Base-by-base conservation (phyloP, 345 rosid genomes). In the Bretschneidera sinensis region DNA sequence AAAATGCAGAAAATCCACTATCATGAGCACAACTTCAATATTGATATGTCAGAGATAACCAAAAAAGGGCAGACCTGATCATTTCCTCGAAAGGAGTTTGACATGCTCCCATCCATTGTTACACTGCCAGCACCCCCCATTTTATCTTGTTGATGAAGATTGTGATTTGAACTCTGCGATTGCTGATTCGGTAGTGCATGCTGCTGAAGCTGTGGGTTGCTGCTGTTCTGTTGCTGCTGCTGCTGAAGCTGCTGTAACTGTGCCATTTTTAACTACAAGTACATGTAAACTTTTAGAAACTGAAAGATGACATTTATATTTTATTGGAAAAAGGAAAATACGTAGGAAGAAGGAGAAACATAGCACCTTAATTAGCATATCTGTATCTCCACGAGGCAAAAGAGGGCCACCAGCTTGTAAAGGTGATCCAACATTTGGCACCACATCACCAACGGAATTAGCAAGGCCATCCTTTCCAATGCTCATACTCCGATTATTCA, bases 1-100 rank as follows among this genome's bases (percentile, higher is more conserved):
- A 28, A 28, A 28, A 28, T 2, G 8, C 3, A 28, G 8, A 28
- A 28, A 28, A 28, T 28, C 8, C 5, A 8, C 3, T 28, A 28
- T 28, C 8, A 8, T 3, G 33, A 2, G 8, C 8, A 11, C 45
- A 5, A 39, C 4, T 39, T 39, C 4, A 39, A 39, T 39, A 13
- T 13, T 4, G 15, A 39, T 39, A 39, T 9, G 16, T 11, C 10
- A 14, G 11, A 39, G 11, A 9, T 39, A 45, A 60, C 54, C 22
- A 48, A n/a, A 61, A 67, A 69, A 61, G 58, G 64, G 70, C 83
- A 73, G 67, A 92, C 99, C 99, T 94, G 99, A 62, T 94, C 99
- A 67, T 81, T 94, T 81, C 96, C 97, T 68, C 92, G 84, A 73
- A 87, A 90, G 11, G 97, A 84, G 74, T 94, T 94, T 39, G 99